A percentile compares a stretch with the other conserved stretches of the same genome.
These are phyloP conservation scores for Datura wrightii DNA, from an alignment of 257 asterid genomes.

Conservation along the genomic window DNA sequence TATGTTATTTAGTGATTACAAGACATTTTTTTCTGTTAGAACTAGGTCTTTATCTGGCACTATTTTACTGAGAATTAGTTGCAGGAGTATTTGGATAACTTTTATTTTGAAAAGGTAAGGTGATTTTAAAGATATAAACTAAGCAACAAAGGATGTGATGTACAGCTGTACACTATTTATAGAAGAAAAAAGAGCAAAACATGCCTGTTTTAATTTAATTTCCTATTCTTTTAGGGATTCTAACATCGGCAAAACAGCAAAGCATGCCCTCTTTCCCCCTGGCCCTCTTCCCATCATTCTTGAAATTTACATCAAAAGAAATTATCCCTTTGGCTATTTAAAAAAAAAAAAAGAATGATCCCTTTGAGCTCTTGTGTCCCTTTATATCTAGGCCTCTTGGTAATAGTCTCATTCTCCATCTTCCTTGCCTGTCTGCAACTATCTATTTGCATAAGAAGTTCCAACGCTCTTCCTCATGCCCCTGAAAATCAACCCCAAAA, in stretches of 20 bases:
- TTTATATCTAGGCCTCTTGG: no score
- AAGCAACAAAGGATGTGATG: not conserved
- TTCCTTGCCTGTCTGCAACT: no score
- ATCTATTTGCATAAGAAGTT: no score
- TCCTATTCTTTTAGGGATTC: slow-evolving; percentile 10
- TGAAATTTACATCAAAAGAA: no score
- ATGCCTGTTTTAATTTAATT: not conserved
- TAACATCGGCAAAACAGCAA: not conserved
- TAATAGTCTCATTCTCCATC: no score
- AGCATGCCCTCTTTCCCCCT: no score
- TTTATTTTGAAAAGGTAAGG: not conserved
- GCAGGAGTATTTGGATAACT: slow-evolving; percentile 10
- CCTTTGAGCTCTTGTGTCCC: no score
- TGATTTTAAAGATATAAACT: slow-evolving; percentile 1
- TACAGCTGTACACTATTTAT: slow-evolving; percentile 2
- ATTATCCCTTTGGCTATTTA: no score
- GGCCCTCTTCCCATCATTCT: no score
- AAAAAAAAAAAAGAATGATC: no score
- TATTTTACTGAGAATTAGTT: slow-evolving; percentile 7
- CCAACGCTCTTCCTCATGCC: no score
- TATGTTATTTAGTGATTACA: slow-evolving; percentile 24
- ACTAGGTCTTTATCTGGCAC: slow-evolving; percentile 17
- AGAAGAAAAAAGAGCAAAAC: not conserved
- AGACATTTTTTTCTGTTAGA: not conserved
- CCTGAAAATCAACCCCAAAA: no score